Base-by-base conservation (phyloP, 164 flowering plant genomes). In the Annona squamosa region DNA sequence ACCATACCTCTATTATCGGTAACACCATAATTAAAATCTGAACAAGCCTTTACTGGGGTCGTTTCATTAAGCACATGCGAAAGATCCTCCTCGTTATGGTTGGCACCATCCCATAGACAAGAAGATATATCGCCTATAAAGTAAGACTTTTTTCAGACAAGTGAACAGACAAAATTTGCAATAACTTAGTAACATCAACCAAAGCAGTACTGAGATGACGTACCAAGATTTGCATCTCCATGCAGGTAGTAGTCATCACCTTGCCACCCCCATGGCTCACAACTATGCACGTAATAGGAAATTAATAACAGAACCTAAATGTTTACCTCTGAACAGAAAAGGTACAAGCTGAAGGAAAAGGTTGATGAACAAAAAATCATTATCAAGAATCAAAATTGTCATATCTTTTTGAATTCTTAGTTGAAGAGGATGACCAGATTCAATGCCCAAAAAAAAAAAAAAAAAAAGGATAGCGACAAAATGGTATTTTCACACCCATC, bases 1-100 rank as follows among this genome's bases (percentile, higher is more conserved):
- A 42, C 72, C 66, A 37, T 68, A 80, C 73, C 82, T 77, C 86
- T 91, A 75, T 69, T 59, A 73, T 65, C 75, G 17, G 83, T 41
- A 65, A 74, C 86, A 76, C 79, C 79, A 74, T 87, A 84, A 65
- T 89, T 77, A 73, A 89, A 79, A 83, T 87, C 97, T 59, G 87
- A 89, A 75, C 91, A 91, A 63, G 87, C 90, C 81, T 90, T 94
- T 66, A 86, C 76, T 4, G 98, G 98, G 52, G 98, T 92, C 17
- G 90, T 80, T 75, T 84, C 91, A 43, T 89, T 89, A 65, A 87
- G 79, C 86, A 90, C 82, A 76, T 80, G 86, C 48, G 89, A 87
- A 3, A 87, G 66, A 71, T 84, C 87, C 78, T 87, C 91, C 77
- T 78, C 84, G 77, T 84, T 84, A 64, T 83, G 79, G 69, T 73